Conservation (phyloP, 108 stramenopile genomes). For the Nitzschia inconspicua region DNA sequence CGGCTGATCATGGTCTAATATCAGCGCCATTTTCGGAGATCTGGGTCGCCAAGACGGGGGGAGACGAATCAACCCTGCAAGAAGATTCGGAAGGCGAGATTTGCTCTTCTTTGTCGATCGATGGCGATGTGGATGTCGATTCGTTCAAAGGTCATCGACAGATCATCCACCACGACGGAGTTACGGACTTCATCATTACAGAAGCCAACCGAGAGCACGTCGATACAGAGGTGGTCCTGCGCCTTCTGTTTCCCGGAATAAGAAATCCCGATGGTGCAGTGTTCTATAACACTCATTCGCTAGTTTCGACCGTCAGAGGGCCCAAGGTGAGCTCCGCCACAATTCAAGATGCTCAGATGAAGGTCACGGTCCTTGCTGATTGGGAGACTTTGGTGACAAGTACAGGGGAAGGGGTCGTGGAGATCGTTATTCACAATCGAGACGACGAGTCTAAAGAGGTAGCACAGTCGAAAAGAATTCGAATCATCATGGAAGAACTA, state of each 20-base stretch:
- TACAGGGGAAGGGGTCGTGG: conserved; percentile 25
- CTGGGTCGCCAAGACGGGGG: conserved; percentile 30
- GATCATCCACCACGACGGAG: conserved; percentile 37
- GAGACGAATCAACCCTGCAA: conserved; percentile 4
- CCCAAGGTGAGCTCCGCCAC: conserved; percentile 27
- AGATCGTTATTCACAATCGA: conserved; percentile 15
- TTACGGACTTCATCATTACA: conserved; percentile 35
- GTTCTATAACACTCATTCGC: conserved; percentile 38
- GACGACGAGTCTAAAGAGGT: conserved; percentile 8
- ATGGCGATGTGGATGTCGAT: conserved; percentile 1
- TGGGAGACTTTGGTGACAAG: conserved; percentile 31
- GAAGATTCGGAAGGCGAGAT: conserved; percentile 8
- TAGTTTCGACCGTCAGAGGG: conserved; percentile 6
- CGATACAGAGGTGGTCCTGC: conserved; percentile 15
- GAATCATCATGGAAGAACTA: conserved; percentile 60
- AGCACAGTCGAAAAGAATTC: conserved; percentile 22
- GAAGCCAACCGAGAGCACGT: neutral
- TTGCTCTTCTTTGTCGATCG: conserved; percentile 1
- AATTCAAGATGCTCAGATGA: conserved; percentile 52
- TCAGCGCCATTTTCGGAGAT: conserved; percentile 42
- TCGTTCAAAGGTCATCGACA: conserved; percentile 26
- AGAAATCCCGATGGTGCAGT: conserved; percentile 39
- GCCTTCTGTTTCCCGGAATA: conserved; percentile 23
- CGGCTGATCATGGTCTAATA: conserved; percentile 17
- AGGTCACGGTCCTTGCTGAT: conserved; percentile 49